Evolutionary conservation across 352 stramenopile species (phyloP).

Genomic region (Hyphochytrium catenoides): DNA sequence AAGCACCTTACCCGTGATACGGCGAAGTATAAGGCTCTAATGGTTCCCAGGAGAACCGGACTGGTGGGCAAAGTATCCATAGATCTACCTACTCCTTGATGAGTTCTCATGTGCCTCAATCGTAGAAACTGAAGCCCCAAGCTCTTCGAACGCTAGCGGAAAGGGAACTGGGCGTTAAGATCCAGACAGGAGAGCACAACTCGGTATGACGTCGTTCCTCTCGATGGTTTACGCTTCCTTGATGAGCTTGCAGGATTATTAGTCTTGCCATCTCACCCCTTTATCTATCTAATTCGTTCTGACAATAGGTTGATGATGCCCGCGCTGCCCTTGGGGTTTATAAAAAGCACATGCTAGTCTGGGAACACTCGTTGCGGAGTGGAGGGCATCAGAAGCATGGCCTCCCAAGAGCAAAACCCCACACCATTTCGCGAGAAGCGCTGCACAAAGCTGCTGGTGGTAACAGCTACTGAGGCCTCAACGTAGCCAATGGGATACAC

Average conservation of each 20-base stretch:
- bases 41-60: slow-evolving; percentile 52
- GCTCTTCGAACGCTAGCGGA: slow-evolving; percentile 40
- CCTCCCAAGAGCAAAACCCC: no score
- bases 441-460: no score
- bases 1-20: slow-evolving; percentile 52
- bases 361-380: no score
- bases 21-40: slow-evolving; percentile 48
- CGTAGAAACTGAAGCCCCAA: slow-evolving; percentile 55
- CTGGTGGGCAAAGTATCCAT: slow-evolving; percentile 17
- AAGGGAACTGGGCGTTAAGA: slow-evolving; percentile 30
- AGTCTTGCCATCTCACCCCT: neutral
- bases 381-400: no score
- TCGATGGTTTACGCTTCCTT: neutral
- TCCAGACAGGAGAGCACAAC: slow-evolving; percentile 58
- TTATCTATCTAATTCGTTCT: neutral
- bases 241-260: no score
- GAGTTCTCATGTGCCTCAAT: neutral
- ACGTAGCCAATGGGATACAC: no score
- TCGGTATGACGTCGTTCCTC: slow-evolving; percentile 29
- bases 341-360: slow-evolving; percentile 48
- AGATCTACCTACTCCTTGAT: neutral
- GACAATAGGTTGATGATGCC: slow-evolving; percentile 34
- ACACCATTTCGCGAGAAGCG: no score
- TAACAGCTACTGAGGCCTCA: no score
- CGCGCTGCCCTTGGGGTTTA: slow-evolving; percentile 42